Base-by-base conservation (phyloP, 169 alveolate species). In the Plasmodium reichenowi region DNA sequence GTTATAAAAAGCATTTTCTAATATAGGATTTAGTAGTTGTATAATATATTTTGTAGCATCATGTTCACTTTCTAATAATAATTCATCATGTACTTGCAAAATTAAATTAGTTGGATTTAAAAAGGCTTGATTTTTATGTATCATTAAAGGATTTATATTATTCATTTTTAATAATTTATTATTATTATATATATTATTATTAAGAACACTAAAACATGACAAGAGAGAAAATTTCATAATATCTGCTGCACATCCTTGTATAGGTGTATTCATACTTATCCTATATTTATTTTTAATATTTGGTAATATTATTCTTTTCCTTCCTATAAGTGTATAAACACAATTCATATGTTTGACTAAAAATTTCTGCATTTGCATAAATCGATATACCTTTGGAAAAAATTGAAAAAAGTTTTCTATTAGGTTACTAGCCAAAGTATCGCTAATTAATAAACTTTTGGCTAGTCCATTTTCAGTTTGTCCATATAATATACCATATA, bases 221-320 rank as follows among this genome's bases (percentile, higher is more conserved):
- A 72, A 54, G 9, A 88, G 70, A 22, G 92, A 94, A 75, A 64
- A 93, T 67, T 93, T 93, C 94, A 93, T 91, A 26, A 93, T 76
- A 70, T 93, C 95, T 22, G 95, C 95, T 20, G 95, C 95, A 52
- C 91, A 91, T 12, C 95, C 95, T 78, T 93, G 95, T 47, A 93
- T 89, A 32, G 95, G 95, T 38, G 95, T 91, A 56, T 93, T 93
- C 95, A 93, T 93, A 45, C 94, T 92, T 17, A 85, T 83, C 20
- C 95, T 62, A 60, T 83, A 89, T 52, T 88, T 75, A 83, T 88
- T 88, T 74, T 78, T 87, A 13, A 74, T 56, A 13, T 71, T 72
- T 43, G 78, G 87, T 6, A 13, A 54, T 26, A 91, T 63, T 24
- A 66, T 15, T 76, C 95, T 72, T 73, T 90, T 78, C 54, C 95